Conservation (phyloP, 371 early-diverging fungal genomes). For the Rhizopus arrhizus region DNA sequence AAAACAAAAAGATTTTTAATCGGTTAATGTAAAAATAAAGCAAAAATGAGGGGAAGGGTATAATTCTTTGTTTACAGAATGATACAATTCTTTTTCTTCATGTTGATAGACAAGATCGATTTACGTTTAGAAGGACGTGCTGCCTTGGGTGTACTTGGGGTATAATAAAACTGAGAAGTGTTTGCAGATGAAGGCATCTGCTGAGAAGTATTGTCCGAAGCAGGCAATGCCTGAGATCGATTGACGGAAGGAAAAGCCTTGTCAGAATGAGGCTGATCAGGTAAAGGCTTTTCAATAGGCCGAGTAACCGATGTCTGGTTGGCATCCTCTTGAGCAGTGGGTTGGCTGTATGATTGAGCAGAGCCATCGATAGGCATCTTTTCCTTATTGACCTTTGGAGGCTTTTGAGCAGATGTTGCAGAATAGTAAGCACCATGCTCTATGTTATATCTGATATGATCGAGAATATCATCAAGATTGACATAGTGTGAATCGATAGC, state of each 20-base stretch:
- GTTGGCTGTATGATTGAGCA: too few relatives aligned
- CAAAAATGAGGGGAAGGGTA: too few relatives aligned
- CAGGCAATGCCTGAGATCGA: neutral
- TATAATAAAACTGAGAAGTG: neutral
- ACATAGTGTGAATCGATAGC: neutral
- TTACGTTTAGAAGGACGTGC: neutral
- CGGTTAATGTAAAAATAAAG: too few relatives aligned
- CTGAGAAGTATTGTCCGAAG: neutral
- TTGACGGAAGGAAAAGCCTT: too few relatives aligned
- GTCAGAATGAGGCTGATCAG: neutral
- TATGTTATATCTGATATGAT: slow-evolving; percentile 11
- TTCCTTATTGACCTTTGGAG: neutral
- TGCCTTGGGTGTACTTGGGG: neutral
- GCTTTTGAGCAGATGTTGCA: neutral
- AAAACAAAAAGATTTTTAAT: too few relatives aligned
- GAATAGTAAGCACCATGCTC: slow-evolving; percentile 1
- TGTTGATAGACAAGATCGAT: neutral
- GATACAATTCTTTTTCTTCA: neutral
- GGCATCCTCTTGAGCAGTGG: too few relatives aligned
- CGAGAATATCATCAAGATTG: neutral
- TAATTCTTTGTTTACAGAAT: neutral
- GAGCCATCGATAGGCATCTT: too few relatives aligned
- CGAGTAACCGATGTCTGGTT: too few relatives aligned
- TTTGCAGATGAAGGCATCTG: neutral
- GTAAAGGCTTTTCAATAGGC: too few relatives aligned